These are phyloP conservation scores for Xylaria digitata DNA, from an alignment of 2,329 filamentous ascomycete species.

Conservation along the genomic window DNA sequence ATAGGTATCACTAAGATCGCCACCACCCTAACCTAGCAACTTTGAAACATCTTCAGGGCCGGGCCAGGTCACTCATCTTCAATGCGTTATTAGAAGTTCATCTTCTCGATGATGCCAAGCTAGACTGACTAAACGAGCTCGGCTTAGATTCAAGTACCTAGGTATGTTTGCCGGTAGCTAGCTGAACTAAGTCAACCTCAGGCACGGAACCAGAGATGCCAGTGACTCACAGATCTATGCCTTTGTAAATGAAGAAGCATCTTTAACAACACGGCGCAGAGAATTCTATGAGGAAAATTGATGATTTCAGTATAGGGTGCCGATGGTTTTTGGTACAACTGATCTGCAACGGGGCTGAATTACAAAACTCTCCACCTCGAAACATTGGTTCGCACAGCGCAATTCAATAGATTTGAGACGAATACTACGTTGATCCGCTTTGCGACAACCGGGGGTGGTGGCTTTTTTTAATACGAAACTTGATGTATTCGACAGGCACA, in stretches of 20 bases:
- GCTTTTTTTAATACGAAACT: slow-evolving; percentile 22
- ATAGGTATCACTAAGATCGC: slow-evolving; percentile 22
- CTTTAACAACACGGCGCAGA: background rate
- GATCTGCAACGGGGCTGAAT: slow-evolving; percentile 28
- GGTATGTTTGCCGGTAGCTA: slow-evolving; percentile 10
- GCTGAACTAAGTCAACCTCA: background rate
- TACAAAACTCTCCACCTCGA: slow-evolving; percentile 27
- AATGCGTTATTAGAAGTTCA: slow-evolving; percentile 24
- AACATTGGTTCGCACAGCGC: slow-evolving; percentile 31
- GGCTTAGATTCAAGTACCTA: background rate
- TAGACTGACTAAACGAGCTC: background rate
- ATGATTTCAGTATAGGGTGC: background rate
- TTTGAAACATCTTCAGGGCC: slow-evolving; percentile 32
- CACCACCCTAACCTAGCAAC: slow-evolving; percentile 17
- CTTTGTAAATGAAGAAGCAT: background rate
- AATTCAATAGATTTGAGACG: slow-evolving; percentile 31
- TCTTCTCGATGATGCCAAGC: background rate
- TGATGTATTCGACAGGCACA: background rate
- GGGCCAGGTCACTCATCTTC: slow-evolving; percentile 19
- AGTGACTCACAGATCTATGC: background rate
- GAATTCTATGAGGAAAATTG: slow-evolving; percentile 9
- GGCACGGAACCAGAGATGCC: background rate
- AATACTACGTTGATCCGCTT: slow-evolving; percentile 34
- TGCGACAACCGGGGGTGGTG: slow-evolving; percentile 13
- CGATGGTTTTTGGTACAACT: background rate